A percentile compares a stretch with the other conserved stretches of the same genome.
Evolutionary conservation across 306 rosid species (phyloP).

Genomic region (Nissolia schottii): DNA sequence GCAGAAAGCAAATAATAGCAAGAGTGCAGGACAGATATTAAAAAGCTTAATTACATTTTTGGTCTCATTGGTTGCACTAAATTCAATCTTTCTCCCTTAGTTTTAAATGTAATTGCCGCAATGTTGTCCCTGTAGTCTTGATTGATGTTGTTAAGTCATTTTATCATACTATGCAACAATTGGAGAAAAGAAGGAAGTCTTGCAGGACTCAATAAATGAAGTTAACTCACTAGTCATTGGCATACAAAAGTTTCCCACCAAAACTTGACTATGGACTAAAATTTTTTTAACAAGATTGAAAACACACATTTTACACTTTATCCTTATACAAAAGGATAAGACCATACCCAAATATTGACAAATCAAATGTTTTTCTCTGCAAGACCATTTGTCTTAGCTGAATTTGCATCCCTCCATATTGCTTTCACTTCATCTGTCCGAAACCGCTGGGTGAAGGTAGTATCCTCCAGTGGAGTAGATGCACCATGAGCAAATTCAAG

Average conservation of each 20-base stretch:
- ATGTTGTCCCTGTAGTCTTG: neutral
- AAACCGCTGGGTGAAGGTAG: slow-evolving; percentile 82
- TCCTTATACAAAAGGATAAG: neutral
- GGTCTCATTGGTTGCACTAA: neutral
- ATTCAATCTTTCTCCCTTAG: neutral
- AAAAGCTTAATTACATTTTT: neutral
- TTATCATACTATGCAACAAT: neutral
- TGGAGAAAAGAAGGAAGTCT: neutral
- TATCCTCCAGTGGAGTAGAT: slow-evolving; percentile 61
- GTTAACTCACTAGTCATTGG: neutral
- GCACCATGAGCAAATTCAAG: slow-evolving; percentile 72
- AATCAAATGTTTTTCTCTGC: slow-evolving; percentile 29
- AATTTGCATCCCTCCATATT: slow-evolving; percentile 65
- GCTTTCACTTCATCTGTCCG: slow-evolving; percentile 94
- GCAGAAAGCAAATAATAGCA: neutral
- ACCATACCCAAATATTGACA: slow-evolving; percentile 15
- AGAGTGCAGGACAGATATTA: neutral
- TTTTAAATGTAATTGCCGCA: neutral
- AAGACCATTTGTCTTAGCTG: slow-evolving; percentile 24
- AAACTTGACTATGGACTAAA: neutral
- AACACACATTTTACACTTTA: neutral
- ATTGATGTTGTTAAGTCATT: neutral
- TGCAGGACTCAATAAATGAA: neutral
- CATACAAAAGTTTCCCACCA: neutral
- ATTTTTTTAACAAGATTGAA: neutral